Conservation (phyloP, 768 basidiomycete genomes). For the Collybia sordida region DNA sequence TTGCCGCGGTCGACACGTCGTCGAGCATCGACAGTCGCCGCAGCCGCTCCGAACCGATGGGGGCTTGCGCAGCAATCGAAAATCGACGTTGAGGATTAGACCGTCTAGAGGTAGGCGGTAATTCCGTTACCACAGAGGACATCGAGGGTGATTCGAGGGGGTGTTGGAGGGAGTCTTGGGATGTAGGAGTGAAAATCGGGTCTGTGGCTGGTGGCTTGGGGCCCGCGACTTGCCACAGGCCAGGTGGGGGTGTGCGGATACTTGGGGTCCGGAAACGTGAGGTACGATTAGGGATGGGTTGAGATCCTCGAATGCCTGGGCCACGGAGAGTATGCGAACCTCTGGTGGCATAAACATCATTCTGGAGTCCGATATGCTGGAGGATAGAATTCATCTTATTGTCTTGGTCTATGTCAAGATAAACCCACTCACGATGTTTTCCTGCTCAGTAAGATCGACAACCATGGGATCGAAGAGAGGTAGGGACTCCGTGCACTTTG, state of each 20-base stretch:
- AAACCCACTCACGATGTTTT: constrained; percentile 6
- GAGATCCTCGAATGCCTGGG: constrained; percentile 1
- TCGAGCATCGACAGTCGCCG: background rate
- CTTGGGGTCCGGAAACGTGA: constrained; percentile 6
- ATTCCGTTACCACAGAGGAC: background rate
- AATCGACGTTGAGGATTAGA: constrained; percentile 3
- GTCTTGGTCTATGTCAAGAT: too few relatives aligned
- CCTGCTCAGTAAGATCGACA: background rate
- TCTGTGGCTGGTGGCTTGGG: background rate
- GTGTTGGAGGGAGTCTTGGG: background rate
- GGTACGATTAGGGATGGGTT: constrained; percentile 7
- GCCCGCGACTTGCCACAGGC: constrained; percentile 5
- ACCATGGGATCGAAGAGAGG: background rate
- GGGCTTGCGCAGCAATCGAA: constrained; percentile 2
- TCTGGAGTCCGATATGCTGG: background rate
- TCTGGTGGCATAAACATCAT: background rate
- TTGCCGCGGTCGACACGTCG: background rate
- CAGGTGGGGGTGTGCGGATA: constrained; percentile 13
- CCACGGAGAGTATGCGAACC: background rate
- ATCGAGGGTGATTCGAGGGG: background rate
- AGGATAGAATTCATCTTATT: background rate
- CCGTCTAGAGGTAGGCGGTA: background rate
- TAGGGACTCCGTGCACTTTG: background rate
- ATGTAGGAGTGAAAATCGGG: background rate
- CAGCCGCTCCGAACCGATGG: constrained; percentile 7